Percentiles rank a stretch among this genome's conserved stretches.
Conservation (phyloP, 768 basidiomycete species). For the Tremella yokohamensis region DNA sequence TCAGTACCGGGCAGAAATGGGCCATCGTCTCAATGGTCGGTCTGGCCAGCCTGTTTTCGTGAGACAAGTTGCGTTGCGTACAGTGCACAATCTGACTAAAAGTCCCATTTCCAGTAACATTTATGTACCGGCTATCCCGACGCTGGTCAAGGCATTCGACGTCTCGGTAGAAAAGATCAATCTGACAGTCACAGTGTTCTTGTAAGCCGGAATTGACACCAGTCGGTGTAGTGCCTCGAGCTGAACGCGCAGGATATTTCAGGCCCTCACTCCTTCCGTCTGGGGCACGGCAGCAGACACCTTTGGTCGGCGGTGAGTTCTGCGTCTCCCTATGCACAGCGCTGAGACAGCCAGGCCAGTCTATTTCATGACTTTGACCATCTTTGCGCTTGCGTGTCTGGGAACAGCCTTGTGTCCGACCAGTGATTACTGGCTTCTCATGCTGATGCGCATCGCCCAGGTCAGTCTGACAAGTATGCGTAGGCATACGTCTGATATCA, state of each 20-base stretch:
- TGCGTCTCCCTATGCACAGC: not conserved
- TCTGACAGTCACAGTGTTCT: conserved; percentile 73
- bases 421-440: conserved; percentile 69
- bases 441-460: conserved; percentile 75
- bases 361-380: conserved; percentile 59
- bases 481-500: conserved; percentile 11
- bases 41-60: conserved; percentile 41
- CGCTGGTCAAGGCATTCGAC: conserved; percentile 62
- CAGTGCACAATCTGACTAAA: not conserved
- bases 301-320: conserved; percentile 37
- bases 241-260: conserved; percentile 25
- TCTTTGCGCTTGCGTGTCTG: conserved; percentile 66
- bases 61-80: not conserved
- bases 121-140: conserved; percentile 75
- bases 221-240: not conserved
- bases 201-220: conserved; percentile 46
- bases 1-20: conserved; percentile 21
- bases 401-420: conserved; percentile 60
- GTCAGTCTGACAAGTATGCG: conserved; percentile 14
- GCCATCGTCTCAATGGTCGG: conserved; percentile 30
- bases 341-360: conserved; percentile 29
- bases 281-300: conserved; percentile 65
- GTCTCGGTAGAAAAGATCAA: conserved; percentile 70
- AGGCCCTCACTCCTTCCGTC: conserved; percentile 55
- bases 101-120: conserved; percentile 68